Conservation (phyloP, 768 basidiomycete genomes). For the Boletus sp. region DNA sequence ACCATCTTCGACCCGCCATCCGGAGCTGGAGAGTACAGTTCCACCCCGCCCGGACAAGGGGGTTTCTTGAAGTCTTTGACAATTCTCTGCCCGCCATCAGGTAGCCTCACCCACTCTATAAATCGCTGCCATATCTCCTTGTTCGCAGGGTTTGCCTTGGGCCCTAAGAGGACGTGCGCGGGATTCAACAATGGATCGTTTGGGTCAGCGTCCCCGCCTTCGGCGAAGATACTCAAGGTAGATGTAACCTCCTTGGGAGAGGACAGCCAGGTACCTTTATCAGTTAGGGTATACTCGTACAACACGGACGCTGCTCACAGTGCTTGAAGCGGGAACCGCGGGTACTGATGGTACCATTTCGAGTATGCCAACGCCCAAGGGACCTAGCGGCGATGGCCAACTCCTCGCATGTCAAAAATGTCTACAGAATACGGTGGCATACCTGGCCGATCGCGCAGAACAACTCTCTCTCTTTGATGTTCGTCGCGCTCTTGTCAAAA, state of each 20-base stretch:
- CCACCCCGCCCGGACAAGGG: conserved; percentile 16
- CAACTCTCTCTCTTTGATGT: conserved; percentile 52
- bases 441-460: conserved; percentile 51
- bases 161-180: conserved; percentile 40
- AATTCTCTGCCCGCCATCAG: conserved; percentile 44
- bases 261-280: conserved; percentile 49
- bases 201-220: conserved; percentile 37
- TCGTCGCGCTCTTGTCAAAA: conserved; percentile 57
- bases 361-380: conserved; percentile 53
- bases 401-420: neutral
- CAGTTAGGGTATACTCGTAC: conserved; percentile 52
- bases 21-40: conserved; percentile 34
- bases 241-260: conserved; percentile 32
- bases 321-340: conserved; percentile 49
- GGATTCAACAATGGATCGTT: conserved; percentile 47
- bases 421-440: conserved; percentile 1
- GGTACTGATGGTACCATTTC: conserved; percentile 59
- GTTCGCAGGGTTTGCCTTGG: conserved; percentile 24
- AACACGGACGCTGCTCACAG: conserved; percentile 45
- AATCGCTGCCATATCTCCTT: conserved; percentile 36
- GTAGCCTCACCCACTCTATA: conserved; percentile 41
- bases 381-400: conserved; percentile 32
- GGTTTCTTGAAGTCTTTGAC: conserved; percentile 36
- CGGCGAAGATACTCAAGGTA: conserved; percentile 37
- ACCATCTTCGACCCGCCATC: conserved; percentile 44